These are phyloP conservation scores for Uronychia binucleata DNA, from an alignment of 73 alveolate genomes.

Conservation along the genomic window DNA sequence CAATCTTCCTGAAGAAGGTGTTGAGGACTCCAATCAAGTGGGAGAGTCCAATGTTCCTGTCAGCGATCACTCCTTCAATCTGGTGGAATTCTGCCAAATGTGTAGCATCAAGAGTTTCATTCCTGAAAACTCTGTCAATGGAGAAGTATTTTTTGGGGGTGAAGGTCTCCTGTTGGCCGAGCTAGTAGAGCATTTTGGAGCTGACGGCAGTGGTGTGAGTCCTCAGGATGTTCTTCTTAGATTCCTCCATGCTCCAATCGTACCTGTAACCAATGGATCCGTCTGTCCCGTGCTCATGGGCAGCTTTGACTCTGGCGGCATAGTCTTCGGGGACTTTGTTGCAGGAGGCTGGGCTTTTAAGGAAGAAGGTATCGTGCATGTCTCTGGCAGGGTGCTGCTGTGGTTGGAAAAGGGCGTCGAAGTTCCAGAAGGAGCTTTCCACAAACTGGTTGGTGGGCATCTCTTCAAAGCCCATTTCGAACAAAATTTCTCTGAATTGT, in stretches of 20 bases:
- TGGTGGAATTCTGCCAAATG: constrained; percentile 99
- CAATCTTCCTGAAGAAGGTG: constrained; percentile 97
- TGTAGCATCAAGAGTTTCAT: constrained; percentile 99
- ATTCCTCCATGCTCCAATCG: constrained; percentile 97
- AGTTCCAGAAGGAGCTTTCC: constrained; percentile 99
- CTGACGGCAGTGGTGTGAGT: constrained; percentile 99
- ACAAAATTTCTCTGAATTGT: constrained; percentile 95
- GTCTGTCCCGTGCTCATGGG: constrained; percentile 98
- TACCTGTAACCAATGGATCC: constrained; percentile 99
- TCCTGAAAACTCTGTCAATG: constrained; percentile 99
- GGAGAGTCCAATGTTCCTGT: constrained; percentile 94
- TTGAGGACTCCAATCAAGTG: constrained; percentile 95
- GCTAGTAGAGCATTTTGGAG: constrained; percentile 79
- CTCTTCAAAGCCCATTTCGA: constrained; percentile 99
- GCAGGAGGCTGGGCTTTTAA: constrained; percentile 82
- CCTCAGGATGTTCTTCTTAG: constrained; percentile 97
- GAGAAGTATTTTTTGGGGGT: constrained; percentile 99
- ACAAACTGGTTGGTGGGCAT: constrained; percentile 99
- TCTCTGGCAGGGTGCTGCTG: constrained; percentile 99
- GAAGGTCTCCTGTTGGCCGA: constrained; percentile 84
- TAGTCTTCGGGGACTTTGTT: constrained; percentile 87
- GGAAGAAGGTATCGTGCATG: constrained; percentile 99
- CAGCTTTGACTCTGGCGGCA: constrained; percentile 91
- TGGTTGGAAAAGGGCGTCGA: constrained; percentile 99
- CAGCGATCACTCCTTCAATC: constrained; percentile 99